Conservation (phyloP, 257 asterid species). For the Eustoma russellianum region DNA sequence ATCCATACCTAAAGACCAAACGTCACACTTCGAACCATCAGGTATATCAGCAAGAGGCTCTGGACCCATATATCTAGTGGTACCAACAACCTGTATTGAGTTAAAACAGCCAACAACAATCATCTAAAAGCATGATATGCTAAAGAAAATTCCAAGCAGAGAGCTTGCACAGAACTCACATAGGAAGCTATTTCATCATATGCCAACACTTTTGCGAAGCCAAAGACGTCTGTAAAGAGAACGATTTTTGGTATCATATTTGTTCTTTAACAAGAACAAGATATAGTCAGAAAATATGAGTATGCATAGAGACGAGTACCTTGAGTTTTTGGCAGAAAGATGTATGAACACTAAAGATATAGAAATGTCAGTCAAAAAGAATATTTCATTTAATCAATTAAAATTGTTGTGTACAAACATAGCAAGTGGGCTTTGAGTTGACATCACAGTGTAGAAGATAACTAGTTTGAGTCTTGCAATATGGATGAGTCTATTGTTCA, state of each 20-base stretch:
- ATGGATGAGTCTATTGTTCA: no score
- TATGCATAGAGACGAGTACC: constrained; percentile 82
- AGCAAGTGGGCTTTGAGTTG: constrained; percentile 33
- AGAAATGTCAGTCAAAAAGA: constrained; percentile 15
- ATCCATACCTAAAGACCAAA: no score
- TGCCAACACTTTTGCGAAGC: constrained; percentile 86
- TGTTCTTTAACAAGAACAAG: not conserved
- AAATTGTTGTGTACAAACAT: constrained; percentile 3
- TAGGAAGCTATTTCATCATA: constrained; percentile 96
- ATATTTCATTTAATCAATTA: not conserved
- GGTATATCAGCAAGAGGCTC: no score
- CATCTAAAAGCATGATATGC: not conserved
- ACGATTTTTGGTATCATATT: not conserved
- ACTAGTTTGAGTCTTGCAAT: no score
- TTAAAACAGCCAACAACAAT: no score
- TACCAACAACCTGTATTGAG: no score
- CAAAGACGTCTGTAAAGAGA: constrained; percentile 73
- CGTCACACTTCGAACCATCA: no score
- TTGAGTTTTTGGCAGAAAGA: constrained; percentile 83
- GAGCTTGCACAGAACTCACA: constrained; percentile 60
- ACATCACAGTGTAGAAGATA: constrained; percentile 97
- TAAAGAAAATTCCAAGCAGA: constrained; percentile 4
- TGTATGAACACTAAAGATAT: constrained; percentile 79
- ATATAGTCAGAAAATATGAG: not conserved
- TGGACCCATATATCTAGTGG: no score